phyloP scores from a whole-genome alignment of 208 protist genomes.

The Leishmania guyanensis region DNA sequence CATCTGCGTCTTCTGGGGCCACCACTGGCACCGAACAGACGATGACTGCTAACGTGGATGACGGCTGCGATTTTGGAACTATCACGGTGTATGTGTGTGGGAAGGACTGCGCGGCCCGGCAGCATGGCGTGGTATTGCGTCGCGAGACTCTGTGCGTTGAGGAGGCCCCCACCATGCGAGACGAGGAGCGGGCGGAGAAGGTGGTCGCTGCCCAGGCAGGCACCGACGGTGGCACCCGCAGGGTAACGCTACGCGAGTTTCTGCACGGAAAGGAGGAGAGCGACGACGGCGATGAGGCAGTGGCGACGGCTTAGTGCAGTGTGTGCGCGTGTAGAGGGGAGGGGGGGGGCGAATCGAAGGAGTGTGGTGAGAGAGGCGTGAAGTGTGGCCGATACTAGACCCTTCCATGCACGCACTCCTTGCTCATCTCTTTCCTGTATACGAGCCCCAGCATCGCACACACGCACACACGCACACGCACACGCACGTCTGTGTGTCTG shows the following conservation, averaged over 20 bases:
- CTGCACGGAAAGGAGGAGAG: constrained; percentile 15
- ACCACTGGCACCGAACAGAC: background rate
- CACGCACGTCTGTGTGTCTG: background rate
- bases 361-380: background rate
- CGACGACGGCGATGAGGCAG: constrained; percentile 7
- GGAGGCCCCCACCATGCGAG: constrained; percentile 40
- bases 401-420: background rate
- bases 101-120: constrained; percentile 49
- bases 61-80: constrained; percentile 84
- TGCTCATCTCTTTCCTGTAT: background rate
- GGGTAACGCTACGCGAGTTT: constrained; percentile 27
- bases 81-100: constrained; percentile 78
- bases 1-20: background rate
- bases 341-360: background rate
- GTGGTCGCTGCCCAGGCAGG: constrained; percentile 15
- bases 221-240: constrained; percentile 1
- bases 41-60: constrained; percentile 29
- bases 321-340: background rate
- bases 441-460: background rate
- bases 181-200: constrained; percentile 27
- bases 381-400: background rate
- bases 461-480: background rate
- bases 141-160: constrained; percentile 71
- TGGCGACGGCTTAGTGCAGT: background rate
- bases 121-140: constrained; percentile 49